phyloP scores from a whole-genome alignment of 2,329 filamentous ascomycete genomes.

The Neophaeococcomyces mojaviensis region DNA sequence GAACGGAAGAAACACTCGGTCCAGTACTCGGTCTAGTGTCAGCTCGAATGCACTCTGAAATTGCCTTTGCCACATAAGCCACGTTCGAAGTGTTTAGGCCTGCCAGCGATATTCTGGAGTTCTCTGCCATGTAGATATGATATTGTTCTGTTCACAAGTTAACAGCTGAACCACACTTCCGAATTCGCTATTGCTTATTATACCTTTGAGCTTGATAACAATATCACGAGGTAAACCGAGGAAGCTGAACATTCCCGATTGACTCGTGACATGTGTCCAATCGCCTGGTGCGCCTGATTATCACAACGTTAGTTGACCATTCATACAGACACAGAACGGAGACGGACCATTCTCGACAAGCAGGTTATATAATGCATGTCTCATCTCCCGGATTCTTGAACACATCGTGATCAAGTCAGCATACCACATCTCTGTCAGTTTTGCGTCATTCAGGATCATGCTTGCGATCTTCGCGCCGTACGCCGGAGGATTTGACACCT shows the following conservation, averaged over 20 bases:
- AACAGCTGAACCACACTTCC: too few species aligned
- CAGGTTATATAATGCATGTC: slow-evolving; percentile 67
- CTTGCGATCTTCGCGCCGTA: slow-evolving; percentile 92
- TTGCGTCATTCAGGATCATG: slow-evolving; percentile 81
- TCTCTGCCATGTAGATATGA: slow-evolving; percentile 37
- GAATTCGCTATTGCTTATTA: not conserved
- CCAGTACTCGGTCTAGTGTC: too few species aligned
- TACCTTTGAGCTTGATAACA: slow-evolving; percentile 31
- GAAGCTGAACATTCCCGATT: slow-evolving; percentile 98
- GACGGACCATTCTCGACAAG: slow-evolving; percentile 48
- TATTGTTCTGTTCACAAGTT: slow-evolving; percentile 27
- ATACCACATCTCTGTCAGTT: slow-evolving; percentile 88
- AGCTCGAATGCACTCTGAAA: slow-evolving; percentile 12
- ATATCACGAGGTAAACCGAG: slow-evolving; percentile 41
- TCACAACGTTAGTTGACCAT: too few species aligned
- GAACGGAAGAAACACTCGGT: too few species aligned
- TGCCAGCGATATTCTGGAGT: slow-evolving; percentile 32
- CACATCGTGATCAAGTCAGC: slow-evolving; percentile 97
- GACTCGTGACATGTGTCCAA: slow-evolving; percentile 97
- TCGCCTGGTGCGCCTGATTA: slow-evolving; percentile 75
- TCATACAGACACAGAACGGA: not conserved
- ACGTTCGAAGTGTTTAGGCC: slow-evolving; percentile 35
- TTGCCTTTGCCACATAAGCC: slow-evolving; percentile 28
- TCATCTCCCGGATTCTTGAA: slow-evolving; percentile 98
- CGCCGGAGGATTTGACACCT: slow-evolving; percentile 97